Base-by-base conservation (phyloP, 1,139 yeast species). In the Magnusiomyces tetraspermus region DNA sequence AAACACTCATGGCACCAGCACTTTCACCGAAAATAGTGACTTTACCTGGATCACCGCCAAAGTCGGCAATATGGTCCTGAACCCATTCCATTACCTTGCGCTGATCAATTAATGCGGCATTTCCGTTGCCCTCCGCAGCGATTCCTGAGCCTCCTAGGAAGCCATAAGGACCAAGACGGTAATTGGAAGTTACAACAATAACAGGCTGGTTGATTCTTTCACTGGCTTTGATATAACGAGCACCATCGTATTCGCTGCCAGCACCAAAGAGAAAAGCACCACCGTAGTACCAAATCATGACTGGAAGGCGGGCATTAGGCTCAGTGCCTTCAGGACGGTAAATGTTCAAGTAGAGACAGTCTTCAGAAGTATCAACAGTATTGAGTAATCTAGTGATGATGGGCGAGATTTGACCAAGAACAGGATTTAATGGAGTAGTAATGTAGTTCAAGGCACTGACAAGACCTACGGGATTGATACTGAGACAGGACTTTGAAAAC, bases 211-310 rank as follows among this genome's bases (percentile, higher is more conserved):
- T 53, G 52, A 59, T 59, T 30, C 57, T 53, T 8, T 61, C 59
- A 28, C 62, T 57, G 50, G 57, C 53, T 52, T 53, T 48, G 46
- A 62, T 57, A 37, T 56, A 56, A 21, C 55, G 37, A 23, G 53
- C 37, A n/a, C 55, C 53, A 40, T 60, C 51, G 15, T 62, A 55
- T 3, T 40, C 23, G 15, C 38, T 50, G 2, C 55, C 30, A n/a
- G 51, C 26, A 11, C 69, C 68, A 44, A 57, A 59, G 21, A 54
- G 45, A 51, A 61, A 69, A 1, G 68, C 69, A 31, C 74, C 74
- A 15, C 73, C 73, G 54, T 68, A 68, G 48, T 70, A 66, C 70
- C 71, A 68, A 21, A 65, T 58, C 49, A 65, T 57, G 6, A 68
- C 71, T 1, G 72, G 71, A 10, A 68, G 55, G 13, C 55, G 50